phyloP scores from a whole-genome alignment of 257 asterid species.

The Solanum tacnaense region DNA sequence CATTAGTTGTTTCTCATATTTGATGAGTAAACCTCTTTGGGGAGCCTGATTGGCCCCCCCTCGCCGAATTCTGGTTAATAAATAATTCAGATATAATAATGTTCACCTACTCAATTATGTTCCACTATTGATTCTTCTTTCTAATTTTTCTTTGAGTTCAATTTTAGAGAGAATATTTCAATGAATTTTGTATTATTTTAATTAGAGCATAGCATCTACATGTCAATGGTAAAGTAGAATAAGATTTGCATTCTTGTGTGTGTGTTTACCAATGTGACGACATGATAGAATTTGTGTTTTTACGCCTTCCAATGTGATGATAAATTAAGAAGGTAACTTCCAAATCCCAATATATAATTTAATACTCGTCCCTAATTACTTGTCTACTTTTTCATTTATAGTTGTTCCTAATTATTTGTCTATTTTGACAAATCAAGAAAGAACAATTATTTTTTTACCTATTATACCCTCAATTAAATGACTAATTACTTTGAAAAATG shows the following conservation, averaged over 20 bases:
- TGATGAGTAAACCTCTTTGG: not conserved
- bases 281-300: not conserved
- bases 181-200: not conserved
- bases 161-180: not conserved
- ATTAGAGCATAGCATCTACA: not conserved
- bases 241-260: not conserved
- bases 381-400: no score
- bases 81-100: no score
- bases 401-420: no score
- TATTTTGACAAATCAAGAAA: no score
- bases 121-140: no score
- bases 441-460: no score
- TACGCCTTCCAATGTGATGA: not conserved
- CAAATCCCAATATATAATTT: not conserved
- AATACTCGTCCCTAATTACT: no score
- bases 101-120: no score
- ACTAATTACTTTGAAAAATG: no score
- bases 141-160: not conserved
- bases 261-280: not conserved
- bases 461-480: no score
- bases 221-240: not conserved
- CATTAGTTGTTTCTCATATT: not conserved
- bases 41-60: not conserved
- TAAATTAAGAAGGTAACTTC: not conserved
- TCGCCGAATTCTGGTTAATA: not conserved